phyloP scores from a whole-genome alignment of 2,329 filamentous ascomycete genomes.

The Verticillium klebahnii region DNA sequence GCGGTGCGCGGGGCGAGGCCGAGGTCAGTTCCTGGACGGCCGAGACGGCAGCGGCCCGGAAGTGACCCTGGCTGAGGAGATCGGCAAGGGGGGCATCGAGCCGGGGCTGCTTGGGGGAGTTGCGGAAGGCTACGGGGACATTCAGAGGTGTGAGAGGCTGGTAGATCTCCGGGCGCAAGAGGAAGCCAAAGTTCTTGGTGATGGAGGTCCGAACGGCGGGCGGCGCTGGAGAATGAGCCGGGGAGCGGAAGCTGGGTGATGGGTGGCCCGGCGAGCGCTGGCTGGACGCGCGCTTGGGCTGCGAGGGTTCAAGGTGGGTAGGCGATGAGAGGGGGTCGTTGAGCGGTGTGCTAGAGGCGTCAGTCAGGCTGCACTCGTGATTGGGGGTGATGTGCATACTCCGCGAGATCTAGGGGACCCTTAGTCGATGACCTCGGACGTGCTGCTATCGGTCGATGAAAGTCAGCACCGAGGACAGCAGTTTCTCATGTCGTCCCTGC shows the following conservation, averaged over 20 bases:
- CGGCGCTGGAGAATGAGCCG: conserved; percentile 25
- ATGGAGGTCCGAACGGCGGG: conserved; percentile 26
- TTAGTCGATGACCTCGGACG: conserved; percentile 67
- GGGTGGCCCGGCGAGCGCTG: conserved; percentile 13
- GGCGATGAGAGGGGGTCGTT: conserved; percentile 14
- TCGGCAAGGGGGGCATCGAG: conserved; percentile 60
- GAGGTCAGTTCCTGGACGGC: conserved; percentile 58
- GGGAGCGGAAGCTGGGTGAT: conserved; percentile 17
- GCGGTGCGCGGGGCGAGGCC: conserved; percentile 30
- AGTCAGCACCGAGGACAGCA: background rate
- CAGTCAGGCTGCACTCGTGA: conserved; percentile 20
- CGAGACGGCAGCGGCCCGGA: conserved; percentile 70
- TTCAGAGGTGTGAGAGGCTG: conserved; percentile 67
- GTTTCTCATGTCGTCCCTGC: background rate
- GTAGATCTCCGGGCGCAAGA: conserved; percentile 77
- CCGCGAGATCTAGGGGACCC: conserved; percentile 71
- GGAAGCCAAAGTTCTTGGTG: conserved; percentile 73
- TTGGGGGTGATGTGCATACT: conserved; percentile 44
- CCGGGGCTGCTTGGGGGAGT: conserved; percentile 58
- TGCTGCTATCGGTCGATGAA: conserved; percentile 34
- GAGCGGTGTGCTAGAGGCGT: conserved; percentile 13
- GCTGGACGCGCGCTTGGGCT: conserved; percentile 13
- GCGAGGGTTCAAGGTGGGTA: conserved; percentile 10
- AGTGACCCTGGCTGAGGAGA: conserved; percentile 70
- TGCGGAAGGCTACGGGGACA: conserved; percentile 62